phyloP scores from a whole-genome alignment of 495 filamentous ascomycete genomes.

The Annulohypoxylon nitens region DNA sequence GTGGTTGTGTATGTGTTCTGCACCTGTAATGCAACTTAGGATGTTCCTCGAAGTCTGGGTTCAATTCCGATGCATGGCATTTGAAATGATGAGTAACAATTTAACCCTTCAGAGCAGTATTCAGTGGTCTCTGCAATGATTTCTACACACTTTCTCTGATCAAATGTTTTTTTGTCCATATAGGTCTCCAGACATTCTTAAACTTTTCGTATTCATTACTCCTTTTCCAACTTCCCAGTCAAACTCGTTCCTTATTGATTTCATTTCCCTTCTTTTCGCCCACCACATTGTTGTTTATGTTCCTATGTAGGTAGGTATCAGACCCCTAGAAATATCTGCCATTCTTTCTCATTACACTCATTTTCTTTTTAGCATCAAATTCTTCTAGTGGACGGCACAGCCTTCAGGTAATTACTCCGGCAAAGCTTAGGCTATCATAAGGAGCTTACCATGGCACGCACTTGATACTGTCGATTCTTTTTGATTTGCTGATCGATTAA shows the following conservation, averaged over 20 bases:
- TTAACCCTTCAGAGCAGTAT: neutral
- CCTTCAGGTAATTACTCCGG: neutral
- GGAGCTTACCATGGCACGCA: neutral
- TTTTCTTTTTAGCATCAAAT: neutral
- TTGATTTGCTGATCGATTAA: neutral
- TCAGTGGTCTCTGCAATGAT: neutral
- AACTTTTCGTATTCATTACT: no score
- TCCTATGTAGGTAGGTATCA: no score
- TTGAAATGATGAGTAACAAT: neutral
- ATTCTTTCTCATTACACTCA: neutral
- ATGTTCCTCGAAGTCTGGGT: neutral
- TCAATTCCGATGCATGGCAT: neutral
- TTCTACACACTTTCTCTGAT: neutral
- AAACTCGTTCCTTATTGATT: no score
- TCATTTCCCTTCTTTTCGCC: no score
- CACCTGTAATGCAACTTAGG: neutral
- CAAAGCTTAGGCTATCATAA: neutral
- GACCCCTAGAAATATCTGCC: no score
- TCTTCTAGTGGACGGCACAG: no score
- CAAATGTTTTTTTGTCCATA: neutral
- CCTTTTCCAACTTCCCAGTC: no score
- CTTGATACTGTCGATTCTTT: neutral
- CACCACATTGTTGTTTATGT: no score
- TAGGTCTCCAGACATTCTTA: no score
- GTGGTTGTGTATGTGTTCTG: neutral